Conservation (phyloP, 805 yeast species). For the Candida easanensis region DNA sequence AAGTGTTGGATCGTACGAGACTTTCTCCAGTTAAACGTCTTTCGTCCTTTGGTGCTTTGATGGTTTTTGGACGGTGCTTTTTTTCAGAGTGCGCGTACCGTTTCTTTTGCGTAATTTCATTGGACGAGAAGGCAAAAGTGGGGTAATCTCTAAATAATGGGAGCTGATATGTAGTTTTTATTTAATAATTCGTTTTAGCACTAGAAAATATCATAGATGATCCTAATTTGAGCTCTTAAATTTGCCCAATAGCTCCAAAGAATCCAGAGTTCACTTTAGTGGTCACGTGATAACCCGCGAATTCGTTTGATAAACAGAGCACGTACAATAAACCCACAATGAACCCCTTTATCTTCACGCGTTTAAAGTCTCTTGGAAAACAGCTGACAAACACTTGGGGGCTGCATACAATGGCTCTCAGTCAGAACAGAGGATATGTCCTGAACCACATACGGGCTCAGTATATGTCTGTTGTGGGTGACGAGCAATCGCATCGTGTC, state of each 20-base stretch:
- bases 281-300: too few species aligned
- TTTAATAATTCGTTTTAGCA: too few species aligned
- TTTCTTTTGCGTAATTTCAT: slow-evolving; percentile 5
- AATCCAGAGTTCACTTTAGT: too few species aligned
- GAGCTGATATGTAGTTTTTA: too few species aligned
- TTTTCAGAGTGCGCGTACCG: slow-evolving; percentile 10
- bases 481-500: slow-evolving; percentile 25
- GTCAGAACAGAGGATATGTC: slow-evolving; percentile 11
- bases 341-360: too few species aligned
- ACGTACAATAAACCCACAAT: too few species aligned
- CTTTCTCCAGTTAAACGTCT: not conserved
- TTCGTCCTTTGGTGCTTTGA: not conserved
- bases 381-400: too few species aligned
- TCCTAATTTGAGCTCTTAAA: too few species aligned
- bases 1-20: not conserved
- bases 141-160: not conserved
- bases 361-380: too few species aligned
- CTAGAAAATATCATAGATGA: too few species aligned
- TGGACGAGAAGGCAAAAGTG: slow-evolving; percentile 5
- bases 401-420: slow-evolving; percentile 23
- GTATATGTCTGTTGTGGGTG: slow-evolving; percentile 19
- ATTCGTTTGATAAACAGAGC: too few species aligned
- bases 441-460: slow-evolving; percentile 24
- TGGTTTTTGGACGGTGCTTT: slow-evolving; percentile 3
- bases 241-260: too few species aligned